A percentile compares a stretch with the other conserved stretches of the same genome.
phyloP scores from a whole-genome alignment of 2,329 filamentous ascomycete species.

The Talaromyces sp. region DNA sequence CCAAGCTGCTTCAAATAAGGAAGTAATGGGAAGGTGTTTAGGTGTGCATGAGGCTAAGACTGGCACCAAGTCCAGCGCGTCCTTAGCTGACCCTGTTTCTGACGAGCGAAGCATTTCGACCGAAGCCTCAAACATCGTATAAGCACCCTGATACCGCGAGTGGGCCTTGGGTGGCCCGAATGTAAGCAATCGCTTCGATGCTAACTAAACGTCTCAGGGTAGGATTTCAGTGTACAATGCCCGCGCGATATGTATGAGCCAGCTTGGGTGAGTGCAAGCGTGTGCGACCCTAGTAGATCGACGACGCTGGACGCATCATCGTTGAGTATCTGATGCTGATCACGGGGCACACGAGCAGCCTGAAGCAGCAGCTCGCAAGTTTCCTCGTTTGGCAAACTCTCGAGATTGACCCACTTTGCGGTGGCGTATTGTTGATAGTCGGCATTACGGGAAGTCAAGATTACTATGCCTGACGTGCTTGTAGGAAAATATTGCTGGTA shows the following conservation, averaged over 20 bases:
- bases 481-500: constrained; percentile 2
- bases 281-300: background rate
- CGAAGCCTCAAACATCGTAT: background rate
- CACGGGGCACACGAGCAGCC: background rate
- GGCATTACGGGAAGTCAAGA: background rate
- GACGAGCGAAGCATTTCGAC: background rate
- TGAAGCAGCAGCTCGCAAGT: background rate
- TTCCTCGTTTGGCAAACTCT: background rate
- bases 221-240: background rate
- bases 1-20: background rate
- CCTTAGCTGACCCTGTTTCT: background rate
- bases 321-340: background rate
- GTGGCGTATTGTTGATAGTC: background rate
- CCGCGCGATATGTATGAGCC: background rate
- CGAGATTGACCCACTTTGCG: background rate
- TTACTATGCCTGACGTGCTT: background rate
- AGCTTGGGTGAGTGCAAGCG: background rate
- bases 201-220: background rate
- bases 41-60: background rate
- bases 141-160: background rate
- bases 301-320: background rate
- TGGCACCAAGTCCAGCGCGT: background rate
- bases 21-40: background rate
- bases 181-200: background rate
- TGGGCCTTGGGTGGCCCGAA: background rate